Evolutionary conservation across 2,329 filamentous ascomycete genomes (phyloP), one percentile per base, ranked within the genome.

Genomic region (Colletotrichum chlorophyti): DNA sequence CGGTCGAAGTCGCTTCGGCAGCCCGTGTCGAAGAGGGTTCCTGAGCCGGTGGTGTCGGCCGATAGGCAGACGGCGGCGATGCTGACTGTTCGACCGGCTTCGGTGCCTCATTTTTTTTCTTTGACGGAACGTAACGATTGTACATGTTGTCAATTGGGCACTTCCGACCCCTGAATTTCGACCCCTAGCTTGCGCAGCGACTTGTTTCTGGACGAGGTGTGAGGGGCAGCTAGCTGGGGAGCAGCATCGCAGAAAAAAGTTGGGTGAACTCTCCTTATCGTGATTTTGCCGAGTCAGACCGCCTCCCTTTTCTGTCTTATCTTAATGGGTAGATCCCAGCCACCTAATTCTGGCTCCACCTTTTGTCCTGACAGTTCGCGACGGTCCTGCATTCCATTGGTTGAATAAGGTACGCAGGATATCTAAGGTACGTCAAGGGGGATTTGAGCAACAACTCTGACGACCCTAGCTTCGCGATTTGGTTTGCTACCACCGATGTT

Each of bases 121-220:
- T 17, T 6, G 70, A 67, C 35, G 74, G 77, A 14, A 80, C 66
- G 57, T 80, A 80, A 63, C 78, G 58, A 32, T 42, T 53, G 19
- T 58, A 60, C 54, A 52, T 59, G 11, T 41, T 19, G 38, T 40
- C 42, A 52, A 55, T 55, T 62, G 58, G n/a, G 42, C 14, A 9
- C 37, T 47, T 14, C 40, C 12, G 15, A 34, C 27, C 46, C 26
- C 54, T 49, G 19, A 9, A 11, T 8, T 9, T 12, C 5, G 8
- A 10, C n/a, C 6, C 21, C 5, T 4, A 23, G 3, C 38, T 41
- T 47, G 31, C 35, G 42, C 29, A 15, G 26, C 6, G 14, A 19
- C 31, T 17, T 12, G 10, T 24, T 17, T 41, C 17, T 10, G n/a
- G 23, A 17, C 10, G 15, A 27, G 21, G 41, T 14, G 32, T 37